Evolutionary conservation across 495 filamentous ascomycete species (phyloP).

Genomic region (Tuber brumale): DNA sequence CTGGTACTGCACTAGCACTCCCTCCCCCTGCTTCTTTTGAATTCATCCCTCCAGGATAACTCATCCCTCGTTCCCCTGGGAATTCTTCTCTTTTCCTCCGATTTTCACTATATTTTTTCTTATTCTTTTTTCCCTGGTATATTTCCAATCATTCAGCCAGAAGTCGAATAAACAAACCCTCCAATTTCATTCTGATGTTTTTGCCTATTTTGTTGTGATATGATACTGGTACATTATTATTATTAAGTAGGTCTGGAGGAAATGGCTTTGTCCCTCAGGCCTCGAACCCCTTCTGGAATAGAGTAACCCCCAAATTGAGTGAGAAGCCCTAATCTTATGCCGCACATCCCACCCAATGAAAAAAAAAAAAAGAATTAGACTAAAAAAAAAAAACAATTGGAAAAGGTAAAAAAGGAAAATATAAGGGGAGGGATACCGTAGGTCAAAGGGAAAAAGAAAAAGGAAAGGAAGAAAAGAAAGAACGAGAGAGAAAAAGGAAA

Average conservation of each 20-base stretch:
- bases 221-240: not conserved
- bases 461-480: conserved; percentile 15
- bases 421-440: conserved; percentile 9
- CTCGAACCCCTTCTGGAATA: conserved; percentile 11
- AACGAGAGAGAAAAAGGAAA: not conserved
- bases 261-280: conserved; percentile 24
- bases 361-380: conserved; percentile 15
- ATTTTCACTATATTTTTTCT: not conserved
- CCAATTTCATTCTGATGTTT: conserved; percentile 1
- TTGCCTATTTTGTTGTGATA: not conserved
- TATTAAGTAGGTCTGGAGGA: not conserved
- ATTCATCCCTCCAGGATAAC: conserved; percentile 1
- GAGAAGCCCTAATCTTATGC: conserved; percentile 11
- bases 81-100: not conserved
- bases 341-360: conserved; percentile 26
- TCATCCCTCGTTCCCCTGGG: conserved; percentile 1
- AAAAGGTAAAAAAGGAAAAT: conserved; percentile 7
- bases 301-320: conserved; percentile 7
- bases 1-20: conserved; percentile 7
- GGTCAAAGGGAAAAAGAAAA: conserved; percentile 15
- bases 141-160: not conserved
- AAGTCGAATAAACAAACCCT: conserved; percentile 29
- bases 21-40: conserved; percentile 38
- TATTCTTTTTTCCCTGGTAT: not conserved
- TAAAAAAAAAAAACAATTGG: not conserved